phyloP scores from a whole-genome alignment of 2,329 filamentous ascomycete genomes.

The Aspergillus hiratsukae region DNA sequence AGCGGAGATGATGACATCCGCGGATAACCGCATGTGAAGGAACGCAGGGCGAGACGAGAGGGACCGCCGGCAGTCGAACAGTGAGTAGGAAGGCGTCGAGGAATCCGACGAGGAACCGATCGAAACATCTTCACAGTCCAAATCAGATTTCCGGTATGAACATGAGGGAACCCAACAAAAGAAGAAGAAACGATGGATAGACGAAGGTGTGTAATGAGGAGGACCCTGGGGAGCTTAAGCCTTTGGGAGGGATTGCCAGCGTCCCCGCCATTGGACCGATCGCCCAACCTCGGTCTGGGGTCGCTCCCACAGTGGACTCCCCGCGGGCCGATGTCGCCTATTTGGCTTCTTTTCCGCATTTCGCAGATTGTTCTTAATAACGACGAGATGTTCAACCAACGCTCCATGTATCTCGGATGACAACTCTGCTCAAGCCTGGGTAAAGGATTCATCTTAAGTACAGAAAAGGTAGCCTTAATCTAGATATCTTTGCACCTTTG shows the following conservation, averaged over 20 bases:
- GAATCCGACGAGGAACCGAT: slow-evolving; percentile 30
- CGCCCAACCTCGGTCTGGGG: neutral
- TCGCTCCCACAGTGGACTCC: neutral
- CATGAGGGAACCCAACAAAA: neutral
- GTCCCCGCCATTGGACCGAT: neutral
- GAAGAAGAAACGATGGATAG: neutral
- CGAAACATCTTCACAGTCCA: slow-evolving; percentile 29
- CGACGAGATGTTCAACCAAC: too few relatives aligned
- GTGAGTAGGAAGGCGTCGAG: slow-evolving; percentile 26
- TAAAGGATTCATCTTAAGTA: neutral
- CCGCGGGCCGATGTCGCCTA: neutral
- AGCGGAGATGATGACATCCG: slow-evolving; percentile 52
- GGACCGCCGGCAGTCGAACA: slow-evolving; percentile 17
- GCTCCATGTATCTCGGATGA: neutral
- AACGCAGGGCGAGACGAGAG: slow-evolving; percentile 25
- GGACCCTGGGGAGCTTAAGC: neutral
- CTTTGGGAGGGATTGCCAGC: neutral
- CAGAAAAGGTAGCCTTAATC: neutral
- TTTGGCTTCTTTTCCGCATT: neutral
- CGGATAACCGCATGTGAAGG: slow-evolving; percentile 35
- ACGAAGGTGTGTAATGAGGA: neutral
- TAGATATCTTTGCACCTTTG: neutral
- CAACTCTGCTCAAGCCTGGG: neutral
- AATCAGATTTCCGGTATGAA: neutral
- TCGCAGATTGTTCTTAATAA: neutral